Percentiles rank a stretch among this genome's conserved stretches.
Conservation (phyloP, 768 basidiomycete genomes). For the Pleurotus tuoliensis region DNA sequence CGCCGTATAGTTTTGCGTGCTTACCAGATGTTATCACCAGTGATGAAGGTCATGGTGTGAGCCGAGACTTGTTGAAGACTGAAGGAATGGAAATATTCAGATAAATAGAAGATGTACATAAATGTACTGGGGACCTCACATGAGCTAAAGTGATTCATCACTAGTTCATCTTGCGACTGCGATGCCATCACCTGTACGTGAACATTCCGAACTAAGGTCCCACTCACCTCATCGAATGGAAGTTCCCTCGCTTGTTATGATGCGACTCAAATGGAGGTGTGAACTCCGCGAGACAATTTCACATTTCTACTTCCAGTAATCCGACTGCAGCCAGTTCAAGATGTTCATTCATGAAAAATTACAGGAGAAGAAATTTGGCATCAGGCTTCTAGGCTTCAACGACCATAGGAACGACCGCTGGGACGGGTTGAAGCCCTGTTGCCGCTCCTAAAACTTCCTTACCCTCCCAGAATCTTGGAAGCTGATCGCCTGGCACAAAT, state of each 20-base stretch:
- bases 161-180: slow-evolving; percentile 1
- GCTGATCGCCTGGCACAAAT: slow-evolving; percentile 87
- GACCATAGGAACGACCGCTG: slow-evolving; percentile 42
- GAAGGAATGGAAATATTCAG: slow-evolving; percentile 31
- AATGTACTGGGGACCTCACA: slow-evolving; percentile 12
- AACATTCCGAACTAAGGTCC: slow-evolving; percentile 21
- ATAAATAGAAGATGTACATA: slow-evolving; percentile 30
- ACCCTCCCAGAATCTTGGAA: slow-evolving; percentile 90
- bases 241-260: background rate
- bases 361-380: slow-evolving; percentile 6
- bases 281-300: slow-evolving; percentile 3
- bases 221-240: background rate
- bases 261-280: background rate
- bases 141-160: slow-evolving; percentile 3
- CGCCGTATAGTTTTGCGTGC: slow-evolving; percentile 17
- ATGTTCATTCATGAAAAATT: slow-evolving; percentile 6
- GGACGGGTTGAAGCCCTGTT: slow-evolving; percentile 24
- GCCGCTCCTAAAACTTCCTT: slow-evolving; percentile 58
- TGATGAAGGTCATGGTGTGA: slow-evolving; percentile 53
- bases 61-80: too few relatives aligned
- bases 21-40: slow-evolving; percentile 63
- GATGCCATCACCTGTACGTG: slow-evolving; percentile 19
- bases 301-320: too few relatives aligned
- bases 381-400: slow-evolving; percentile 34
- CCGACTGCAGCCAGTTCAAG: background rate